Evolutionary conservation across 495 filamentous ascomycete species (phyloP).

Genomic region (Extremus antarcticus): DNA sequence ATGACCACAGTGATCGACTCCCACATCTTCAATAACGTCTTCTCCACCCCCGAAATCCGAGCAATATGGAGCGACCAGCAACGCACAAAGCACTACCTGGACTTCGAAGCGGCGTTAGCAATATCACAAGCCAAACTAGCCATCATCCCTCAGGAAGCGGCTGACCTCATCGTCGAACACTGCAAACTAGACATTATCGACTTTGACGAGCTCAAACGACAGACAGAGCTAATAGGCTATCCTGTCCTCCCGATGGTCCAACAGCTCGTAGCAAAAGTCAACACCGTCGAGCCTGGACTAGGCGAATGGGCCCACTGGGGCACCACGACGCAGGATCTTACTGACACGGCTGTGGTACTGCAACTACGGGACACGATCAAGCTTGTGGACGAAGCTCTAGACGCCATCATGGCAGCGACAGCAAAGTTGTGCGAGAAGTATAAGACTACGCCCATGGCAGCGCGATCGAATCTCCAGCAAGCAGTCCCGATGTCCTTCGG

Average conservation of each 20-base stretch:
- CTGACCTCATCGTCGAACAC: conserved; percentile 19
- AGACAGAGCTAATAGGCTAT: conserved; percentile 22
- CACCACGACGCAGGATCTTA: conserved; percentile 20
- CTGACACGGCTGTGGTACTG: conserved; percentile 17
- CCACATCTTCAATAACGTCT: conserved; percentile 16
- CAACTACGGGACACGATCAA: conserved; percentile 19
- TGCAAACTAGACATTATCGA: conserved; percentile 14
- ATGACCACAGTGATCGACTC: conserved; percentile 22
- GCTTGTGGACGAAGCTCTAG: conserved; percentile 6
- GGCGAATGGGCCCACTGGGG: conserved; percentile 24
- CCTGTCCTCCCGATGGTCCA: conserved; percentile 19
- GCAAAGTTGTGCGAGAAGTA: conserved; percentile 13
- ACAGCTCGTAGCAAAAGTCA: conserved; percentile 18
- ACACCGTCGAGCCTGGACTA: conserved; percentile 15
- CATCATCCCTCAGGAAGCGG: conserved; percentile 22
- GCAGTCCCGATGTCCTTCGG: conserved; percentile 21
- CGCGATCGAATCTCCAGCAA: conserved; percentile 19
- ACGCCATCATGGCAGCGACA: conserved; percentile 6
- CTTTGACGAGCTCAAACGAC: conserved; percentile 13
- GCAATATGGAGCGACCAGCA: conserved; percentile 21
- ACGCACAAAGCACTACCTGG: conserved; percentile 19
- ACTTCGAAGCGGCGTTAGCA: conserved; percentile 22
- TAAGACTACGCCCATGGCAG: conserved; percentile 16
- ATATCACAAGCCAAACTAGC: conserved; percentile 18
- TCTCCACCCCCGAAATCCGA: conserved; percentile 13